These are phyloP conservation scores for Chrysoporthe deuterocubensis DNA, from an alignment of 2,329 filamentous ascomycete genomes.

Conservation along the genomic window DNA sequence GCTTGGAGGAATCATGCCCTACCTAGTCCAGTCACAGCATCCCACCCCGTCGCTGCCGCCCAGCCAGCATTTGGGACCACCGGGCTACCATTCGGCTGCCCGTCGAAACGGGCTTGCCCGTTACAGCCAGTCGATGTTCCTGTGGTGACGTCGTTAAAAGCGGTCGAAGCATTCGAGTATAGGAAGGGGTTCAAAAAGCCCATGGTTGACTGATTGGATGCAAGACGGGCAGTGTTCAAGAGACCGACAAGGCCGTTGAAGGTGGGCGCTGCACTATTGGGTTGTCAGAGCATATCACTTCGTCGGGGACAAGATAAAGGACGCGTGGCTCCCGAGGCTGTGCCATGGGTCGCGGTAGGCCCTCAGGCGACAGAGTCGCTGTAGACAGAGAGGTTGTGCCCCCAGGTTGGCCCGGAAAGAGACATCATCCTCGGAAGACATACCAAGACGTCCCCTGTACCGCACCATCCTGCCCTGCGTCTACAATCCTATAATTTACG, in stretches of 20 bases:
- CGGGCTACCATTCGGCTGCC: constrained; percentile 10
- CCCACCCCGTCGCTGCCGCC: constrained; percentile 28
- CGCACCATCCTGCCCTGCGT: constrained; percentile 40
- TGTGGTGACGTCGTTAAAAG: constrained; percentile 40
- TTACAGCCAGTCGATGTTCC: constrained; percentile 36
- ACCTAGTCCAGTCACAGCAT: constrained; percentile 29
- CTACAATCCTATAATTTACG: constrained; percentile 42
- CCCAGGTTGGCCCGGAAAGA: too few species aligned
- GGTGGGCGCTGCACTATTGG: constrained; percentile 44
- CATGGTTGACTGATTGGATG: constrained; percentile 46
- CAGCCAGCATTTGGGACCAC: constrained; percentile 26
- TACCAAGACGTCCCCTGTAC: constrained; percentile 47
- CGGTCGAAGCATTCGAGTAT: constrained; percentile 37
- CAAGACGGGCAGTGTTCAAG: constrained; percentile 58
- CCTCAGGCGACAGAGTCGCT: not conserved
- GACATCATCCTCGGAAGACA: too few species aligned
- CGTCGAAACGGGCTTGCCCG: constrained; percentile 21
- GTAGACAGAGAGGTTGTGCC: too few species aligned
- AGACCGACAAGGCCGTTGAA: constrained; percentile 59
- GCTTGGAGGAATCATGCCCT: constrained; percentile 12
- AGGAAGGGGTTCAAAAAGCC: constrained; percentile 56
- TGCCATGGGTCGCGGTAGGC: not conserved
- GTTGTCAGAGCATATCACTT: not conserved
- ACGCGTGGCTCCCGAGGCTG: not conserved
- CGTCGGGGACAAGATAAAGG: not conserved